Conservation (phyloP, 768 basidiomycete genomes). For the Serendipita vermifera region DNA sequence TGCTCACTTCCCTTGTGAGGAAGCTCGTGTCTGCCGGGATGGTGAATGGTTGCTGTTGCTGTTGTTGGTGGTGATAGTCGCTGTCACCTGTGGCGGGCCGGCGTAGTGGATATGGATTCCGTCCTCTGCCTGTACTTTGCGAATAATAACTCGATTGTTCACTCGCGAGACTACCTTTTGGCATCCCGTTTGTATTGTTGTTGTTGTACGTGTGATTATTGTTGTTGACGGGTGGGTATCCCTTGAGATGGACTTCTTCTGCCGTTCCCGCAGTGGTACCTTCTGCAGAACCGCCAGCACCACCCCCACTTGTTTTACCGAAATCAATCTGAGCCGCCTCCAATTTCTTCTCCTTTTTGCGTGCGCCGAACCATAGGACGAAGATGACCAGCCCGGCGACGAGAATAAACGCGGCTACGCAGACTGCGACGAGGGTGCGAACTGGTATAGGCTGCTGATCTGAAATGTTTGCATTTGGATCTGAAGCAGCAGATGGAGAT, state of each 20-base stretch:
- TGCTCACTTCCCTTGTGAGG: not conserved
- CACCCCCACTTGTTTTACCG: too few species aligned
- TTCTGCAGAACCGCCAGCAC: not conserved
- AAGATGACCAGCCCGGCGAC: conserved; percentile 7
- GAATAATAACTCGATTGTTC: not conserved
- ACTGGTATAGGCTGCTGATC: not conserved
- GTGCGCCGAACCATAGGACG: conserved; percentile 3
- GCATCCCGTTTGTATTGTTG: not conserved
- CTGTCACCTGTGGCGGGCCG: not conserved
- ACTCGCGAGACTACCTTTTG: not conserved
- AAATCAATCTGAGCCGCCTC: too few species aligned
- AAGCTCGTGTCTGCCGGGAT: not conserved
- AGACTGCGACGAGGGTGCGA: conserved; percentile 1
- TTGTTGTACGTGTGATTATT: too few species aligned
- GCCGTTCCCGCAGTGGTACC: too few species aligned
- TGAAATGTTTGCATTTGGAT: too few species aligned
- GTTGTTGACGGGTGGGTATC: too few species aligned
- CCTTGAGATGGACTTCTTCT: too few species aligned
- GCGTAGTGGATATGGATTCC: too few species aligned
- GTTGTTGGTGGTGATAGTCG: not conserved
- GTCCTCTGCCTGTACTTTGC: too few species aligned
- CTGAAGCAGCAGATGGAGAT: too few species aligned
- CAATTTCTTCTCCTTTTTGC: not conserved
- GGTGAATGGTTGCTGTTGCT: not conserved
- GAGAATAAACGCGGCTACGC: not conserved